A percentile compares a stretch with the other conserved stretches of the same genome.
Conservation (phyloP, 306 rosid species). For the Cercis canadensis region DNA sequence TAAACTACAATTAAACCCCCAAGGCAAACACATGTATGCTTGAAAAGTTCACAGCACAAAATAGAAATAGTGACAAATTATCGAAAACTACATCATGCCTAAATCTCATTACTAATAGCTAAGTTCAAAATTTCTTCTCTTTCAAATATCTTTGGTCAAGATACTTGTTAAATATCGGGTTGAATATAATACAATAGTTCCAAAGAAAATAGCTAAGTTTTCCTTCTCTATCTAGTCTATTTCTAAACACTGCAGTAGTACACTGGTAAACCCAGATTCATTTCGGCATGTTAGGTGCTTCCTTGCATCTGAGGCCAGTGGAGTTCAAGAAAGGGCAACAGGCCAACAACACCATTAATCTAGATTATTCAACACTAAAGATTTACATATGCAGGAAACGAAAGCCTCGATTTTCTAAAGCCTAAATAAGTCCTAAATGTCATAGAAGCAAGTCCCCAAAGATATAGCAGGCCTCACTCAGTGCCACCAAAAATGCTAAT, state of each 20-base stretch:
- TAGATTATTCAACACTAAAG: not conserved
- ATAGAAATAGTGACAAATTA: too few relatives aligned
- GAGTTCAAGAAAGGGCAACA: not conserved
- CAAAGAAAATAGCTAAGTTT: not conserved
- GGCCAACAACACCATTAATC: not conserved
- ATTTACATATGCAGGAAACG: not conserved
- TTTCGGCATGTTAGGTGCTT: not conserved
- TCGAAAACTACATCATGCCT: too few relatives aligned
- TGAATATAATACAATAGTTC: not conserved
- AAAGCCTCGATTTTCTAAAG: not conserved
- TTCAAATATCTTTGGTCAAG: not conserved
- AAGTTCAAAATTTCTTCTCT: not conserved
- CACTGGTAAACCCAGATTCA: not conserved
- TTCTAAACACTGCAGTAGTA: not conserved
- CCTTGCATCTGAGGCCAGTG: conserved; percentile 11
- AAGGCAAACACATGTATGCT: too few relatives aligned
- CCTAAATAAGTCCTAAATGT: not conserved
- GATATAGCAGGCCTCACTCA: not conserved
- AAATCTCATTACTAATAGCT: too few relatives aligned
- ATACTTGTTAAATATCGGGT: not conserved
- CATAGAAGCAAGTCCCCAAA: not conserved
- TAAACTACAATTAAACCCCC: too few relatives aligned
- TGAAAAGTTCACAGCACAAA: too few relatives aligned
- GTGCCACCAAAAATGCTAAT: not conserved
- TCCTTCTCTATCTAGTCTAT: not conserved